phyloP scores from a whole-genome alignment of 805 yeast species.

The Starmerella powellii region DNA sequence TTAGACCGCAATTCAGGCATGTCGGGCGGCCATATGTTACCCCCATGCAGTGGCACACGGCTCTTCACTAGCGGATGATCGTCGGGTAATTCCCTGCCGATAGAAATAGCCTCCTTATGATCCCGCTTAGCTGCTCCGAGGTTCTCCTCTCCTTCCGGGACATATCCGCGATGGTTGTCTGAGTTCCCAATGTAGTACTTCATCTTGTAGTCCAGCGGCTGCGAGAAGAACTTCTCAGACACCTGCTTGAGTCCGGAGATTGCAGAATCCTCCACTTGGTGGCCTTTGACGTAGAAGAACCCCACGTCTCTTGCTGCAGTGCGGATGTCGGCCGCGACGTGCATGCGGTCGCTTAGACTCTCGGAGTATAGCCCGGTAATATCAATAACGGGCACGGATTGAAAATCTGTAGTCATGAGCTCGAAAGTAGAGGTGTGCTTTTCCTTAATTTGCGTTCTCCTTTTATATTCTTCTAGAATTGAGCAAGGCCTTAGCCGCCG shows the following conservation, averaged over 20 bases:
- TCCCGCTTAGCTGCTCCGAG: slow-evolving; percentile 31
- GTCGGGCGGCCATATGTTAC: slow-evolving; percentile 43
- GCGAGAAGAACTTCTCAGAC: slow-evolving; percentile 34
- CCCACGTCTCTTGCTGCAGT: slow-evolving; percentile 47
- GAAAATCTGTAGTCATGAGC: neutral
- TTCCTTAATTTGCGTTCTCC: too few species aligned
- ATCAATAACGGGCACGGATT: slow-evolving; percentile 10
- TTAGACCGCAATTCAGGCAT: slow-evolving; percentile 37
- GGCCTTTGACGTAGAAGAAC: slow-evolving; percentile 39
- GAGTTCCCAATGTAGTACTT: slow-evolving; percentile 38
- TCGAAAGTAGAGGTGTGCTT: too few species aligned
- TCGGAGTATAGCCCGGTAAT: slow-evolving; percentile 10
- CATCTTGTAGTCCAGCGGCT: slow-evolving; percentile 37
- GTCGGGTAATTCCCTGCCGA: slow-evolving; percentile 30
- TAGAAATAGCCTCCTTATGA: slow-evolving; percentile 51
- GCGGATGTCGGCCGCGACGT: slow-evolving; percentile 23
- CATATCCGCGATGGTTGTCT: slow-evolving; percentile 35
- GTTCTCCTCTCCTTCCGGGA: slow-evolving; percentile 14
- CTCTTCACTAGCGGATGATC: slow-evolving; percentile 31
- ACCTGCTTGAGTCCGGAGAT: slow-evolving; percentile 32
- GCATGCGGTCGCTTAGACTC: slow-evolving; percentile 9
- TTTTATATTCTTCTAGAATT: too few species aligned
- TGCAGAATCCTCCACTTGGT: slow-evolving; percentile 17
- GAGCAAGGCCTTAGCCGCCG: too few species aligned
- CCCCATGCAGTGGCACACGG: slow-evolving; percentile 37